Evolutionary conservation across 1,284 basidiomycete genomes (phyloP), one percentile per base, ranked within the genome.

Genomic region (Trichosporon inkin): DNA sequence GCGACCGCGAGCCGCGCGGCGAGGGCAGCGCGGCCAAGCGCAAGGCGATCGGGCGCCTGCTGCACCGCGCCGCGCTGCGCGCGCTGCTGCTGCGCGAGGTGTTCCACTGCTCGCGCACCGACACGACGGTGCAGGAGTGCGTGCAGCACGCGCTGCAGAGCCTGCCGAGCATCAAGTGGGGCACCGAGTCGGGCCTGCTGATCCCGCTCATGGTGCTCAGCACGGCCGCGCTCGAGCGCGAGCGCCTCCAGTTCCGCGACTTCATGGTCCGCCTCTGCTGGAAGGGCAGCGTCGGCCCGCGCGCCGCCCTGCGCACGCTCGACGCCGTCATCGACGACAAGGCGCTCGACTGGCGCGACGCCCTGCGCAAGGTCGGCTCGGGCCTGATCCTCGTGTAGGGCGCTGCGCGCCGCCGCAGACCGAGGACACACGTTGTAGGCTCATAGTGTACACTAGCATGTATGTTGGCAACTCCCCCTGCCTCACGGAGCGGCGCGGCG

Each of bases 271-370:
- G 62, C 2, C 53, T 63, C n/a, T 63, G 62, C 37, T 63, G 62
- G 62, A 63, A 63, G 56, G 62, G 62, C n/a, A 63, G 62, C 28
- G 53, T 56, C 0, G 62, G 62, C 0, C 62, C 62, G 10, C 58
- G 51, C 2, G 62, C 62, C 0, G 62, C 58, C 6, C 44, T 58
- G 10, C 24, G 35, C 14, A 56, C 53, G 6, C 62, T 63, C 28
- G 53, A 63, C 40, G 49, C 47, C 32, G 52, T 61, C n/a, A 44
- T 47, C 5, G 34, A 53, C 17, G 51, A 59, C 22, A 19, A 37
- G 34, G 38, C n/a, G 24, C 28, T 24, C n/a, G 55, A 54, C 37
- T 62, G 61, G 61, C 38, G 40, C 14, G 35, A 56, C 17, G 61
- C 61, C 10, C 17, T 62, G 14, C 19, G 37, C 7, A 34, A 47